A percentile compares a stretch with the other conserved stretches of the same genome.
phyloP scores from a whole-genome alignment of 2,329 filamentous ascomycete genomes.

The Cryphonectria carpinicola region DNA sequence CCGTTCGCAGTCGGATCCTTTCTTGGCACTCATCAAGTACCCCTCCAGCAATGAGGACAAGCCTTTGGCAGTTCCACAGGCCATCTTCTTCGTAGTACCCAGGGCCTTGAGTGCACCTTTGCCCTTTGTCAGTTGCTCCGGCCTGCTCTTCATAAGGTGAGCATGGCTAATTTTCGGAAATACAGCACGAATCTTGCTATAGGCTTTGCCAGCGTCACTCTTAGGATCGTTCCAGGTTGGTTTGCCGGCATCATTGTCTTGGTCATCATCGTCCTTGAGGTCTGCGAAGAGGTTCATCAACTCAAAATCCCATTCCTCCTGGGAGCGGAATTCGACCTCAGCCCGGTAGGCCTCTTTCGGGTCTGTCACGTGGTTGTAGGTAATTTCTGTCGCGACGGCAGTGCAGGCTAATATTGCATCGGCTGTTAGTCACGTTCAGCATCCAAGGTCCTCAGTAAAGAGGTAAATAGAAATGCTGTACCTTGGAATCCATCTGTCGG shows the following conservation, averaged over 20 bases:
- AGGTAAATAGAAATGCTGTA: neutral
- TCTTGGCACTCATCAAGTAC: constrained; percentile 61
- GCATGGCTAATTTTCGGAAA: constrained; percentile 47
- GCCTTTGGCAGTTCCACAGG: constrained; percentile 2
- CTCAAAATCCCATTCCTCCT: constrained; percentile 57
- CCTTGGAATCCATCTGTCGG: constrained; percentile 53
- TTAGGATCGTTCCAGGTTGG: constrained; percentile 28
- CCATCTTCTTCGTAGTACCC: constrained; percentile 1
- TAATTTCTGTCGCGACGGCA: constrained; percentile 61
- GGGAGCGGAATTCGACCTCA: constrained; percentile 60
- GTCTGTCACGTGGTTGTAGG: constrained; percentile 53
- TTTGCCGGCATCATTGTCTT: neutral
- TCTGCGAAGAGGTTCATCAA: constrained; percentile 53
- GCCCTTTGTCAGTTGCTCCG: constrained; percentile 46
- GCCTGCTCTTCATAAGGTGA: constrained; percentile 40
- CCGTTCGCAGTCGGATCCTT: neutral
- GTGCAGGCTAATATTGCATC: constrained; percentile 64
- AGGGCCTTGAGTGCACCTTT: neutral
- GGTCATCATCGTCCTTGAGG: constrained; percentile 39
- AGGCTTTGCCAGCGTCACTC: constrained; percentile 47
- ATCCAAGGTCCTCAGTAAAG: neutral
- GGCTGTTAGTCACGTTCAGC: constrained; percentile 38
- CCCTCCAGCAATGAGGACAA: constrained; percentile 41
- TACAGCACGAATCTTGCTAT: constrained; percentile 54
- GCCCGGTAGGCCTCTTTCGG: constrained; percentile 49